Conservation (phyloP, 176 grass and related monocot genomes). For the Oryza meyeriana region DNA sequence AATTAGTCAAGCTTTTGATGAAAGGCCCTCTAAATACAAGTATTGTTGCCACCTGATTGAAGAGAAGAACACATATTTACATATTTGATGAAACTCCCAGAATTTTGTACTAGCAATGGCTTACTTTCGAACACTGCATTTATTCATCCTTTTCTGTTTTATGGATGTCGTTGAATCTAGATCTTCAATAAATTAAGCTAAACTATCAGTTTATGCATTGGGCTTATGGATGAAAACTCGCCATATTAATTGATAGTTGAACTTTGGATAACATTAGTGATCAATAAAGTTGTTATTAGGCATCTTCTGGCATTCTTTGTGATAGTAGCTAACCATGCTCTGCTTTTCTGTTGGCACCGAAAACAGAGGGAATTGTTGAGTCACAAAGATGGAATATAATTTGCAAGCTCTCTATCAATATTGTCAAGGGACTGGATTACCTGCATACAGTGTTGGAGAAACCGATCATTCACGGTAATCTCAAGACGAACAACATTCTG, state of each 20-base stretch:
- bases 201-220: background rate
- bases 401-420: constrained; percentile 67
- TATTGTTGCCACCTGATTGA: background rate
- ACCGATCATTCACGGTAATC: constrained; percentile 76
- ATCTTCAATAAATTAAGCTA: background rate
- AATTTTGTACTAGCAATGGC: background rate
- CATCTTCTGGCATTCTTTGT: background rate
- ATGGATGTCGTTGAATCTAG: background rate
- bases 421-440: constrained; percentile 77
- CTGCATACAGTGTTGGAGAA: constrained; percentile 69
- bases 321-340: constrained; percentile 1
- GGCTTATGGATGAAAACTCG: background rate
- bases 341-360: constrained; percentile 7
- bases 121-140: background rate
- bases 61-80: background rate
- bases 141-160: background rate
- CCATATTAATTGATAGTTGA: background rate
- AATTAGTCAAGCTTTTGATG: background rate
- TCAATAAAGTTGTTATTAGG: background rate
- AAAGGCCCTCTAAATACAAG: background rate
- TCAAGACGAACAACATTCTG: constrained; percentile 82
- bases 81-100: background rate
- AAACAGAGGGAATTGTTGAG: constrained; percentile 72
- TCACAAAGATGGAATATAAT: constrained; percentile 78
- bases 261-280: background rate